Evolutionary conservation across 1,284 basidiomycete species (phyloP).

Genomic region (Apiotrichum montevideense): DNA sequence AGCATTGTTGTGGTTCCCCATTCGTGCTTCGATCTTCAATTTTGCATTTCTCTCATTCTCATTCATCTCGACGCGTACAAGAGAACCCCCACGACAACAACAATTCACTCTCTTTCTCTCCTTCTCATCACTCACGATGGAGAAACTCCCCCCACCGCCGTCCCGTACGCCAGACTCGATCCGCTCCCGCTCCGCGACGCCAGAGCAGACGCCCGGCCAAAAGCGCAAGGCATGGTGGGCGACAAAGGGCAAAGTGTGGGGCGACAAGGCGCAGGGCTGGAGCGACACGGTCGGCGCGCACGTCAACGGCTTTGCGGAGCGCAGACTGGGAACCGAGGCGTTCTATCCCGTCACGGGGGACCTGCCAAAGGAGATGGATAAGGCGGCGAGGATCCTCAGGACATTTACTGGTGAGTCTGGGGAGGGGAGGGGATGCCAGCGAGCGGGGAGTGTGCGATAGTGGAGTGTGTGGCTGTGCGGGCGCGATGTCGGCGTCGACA

Average conservation of each 20-base stretch:
- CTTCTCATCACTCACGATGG: not conserved
- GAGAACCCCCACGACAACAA: no score
- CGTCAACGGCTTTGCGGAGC: constrained; percentile 42
- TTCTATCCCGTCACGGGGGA: constrained; percentile 54
- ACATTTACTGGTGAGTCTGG: constrained; percentile 45
- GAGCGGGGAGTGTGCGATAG: no score
- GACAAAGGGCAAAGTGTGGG: constrained; percentile 28
- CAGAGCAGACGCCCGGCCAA: constrained; percentile 24
- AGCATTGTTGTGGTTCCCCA: no score
- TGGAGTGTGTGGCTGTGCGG: no score
- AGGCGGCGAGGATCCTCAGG: constrained; percentile 51
- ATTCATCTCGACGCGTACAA: no score
- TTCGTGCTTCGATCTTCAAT: no score
- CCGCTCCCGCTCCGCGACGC: constrained; percentile 10
- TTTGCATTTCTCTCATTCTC: no score
- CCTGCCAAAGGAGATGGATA: constrained; percentile 51
- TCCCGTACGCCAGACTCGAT: not conserved
- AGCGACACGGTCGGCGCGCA: constrained; percentile 41
- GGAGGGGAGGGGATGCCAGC: not conserved
- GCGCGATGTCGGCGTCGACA: no score
- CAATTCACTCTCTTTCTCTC: not conserved
- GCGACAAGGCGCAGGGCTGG: constrained; percentile 35
- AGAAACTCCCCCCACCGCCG: not conserved
- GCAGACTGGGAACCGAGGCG: constrained; percentile 48
- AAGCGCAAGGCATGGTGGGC: constrained; percentile 26